These are phyloP conservation scores for Podaxis sp. DNA, from an alignment of 768 basidiomycete genomes.

Conservation along the genomic window DNA sequence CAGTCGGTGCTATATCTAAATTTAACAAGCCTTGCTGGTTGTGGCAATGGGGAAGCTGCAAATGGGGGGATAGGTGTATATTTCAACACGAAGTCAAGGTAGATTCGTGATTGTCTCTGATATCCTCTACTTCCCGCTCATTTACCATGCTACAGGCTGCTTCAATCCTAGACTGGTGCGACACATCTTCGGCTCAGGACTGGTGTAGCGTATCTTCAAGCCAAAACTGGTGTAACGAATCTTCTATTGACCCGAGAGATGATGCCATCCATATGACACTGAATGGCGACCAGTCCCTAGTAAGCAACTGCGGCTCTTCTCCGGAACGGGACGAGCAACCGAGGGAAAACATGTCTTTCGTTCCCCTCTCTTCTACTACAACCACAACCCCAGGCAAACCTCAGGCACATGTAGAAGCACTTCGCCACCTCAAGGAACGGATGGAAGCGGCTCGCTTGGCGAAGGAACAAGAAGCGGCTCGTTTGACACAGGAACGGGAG, in stretches of 20 bases:
- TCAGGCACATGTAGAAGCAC: neutral
- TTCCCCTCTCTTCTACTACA: neutral
- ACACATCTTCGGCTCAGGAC: neutral
- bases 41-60: conserved; percentile 6
- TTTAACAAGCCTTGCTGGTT: neutral
- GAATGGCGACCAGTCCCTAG: neutral
- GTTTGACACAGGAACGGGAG: neutral
- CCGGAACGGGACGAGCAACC: neutral
- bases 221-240: too few relatives aligned
- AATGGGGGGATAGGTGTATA: conserved; percentile 9
- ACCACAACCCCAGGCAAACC: neutral
- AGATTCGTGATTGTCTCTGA: neutral
- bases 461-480: neutral
- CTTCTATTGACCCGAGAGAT: neutral
- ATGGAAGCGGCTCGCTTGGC: neutral
- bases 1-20: neutral
- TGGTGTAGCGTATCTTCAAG: neutral
- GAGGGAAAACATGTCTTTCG: neutral
- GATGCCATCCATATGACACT: neutral
- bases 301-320: neutral
- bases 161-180: neutral
- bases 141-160: neutral
- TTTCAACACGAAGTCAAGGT: conserved; percentile 12
- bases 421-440: neutral
- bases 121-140: neutral